Evolutionary conservation across 768 basidiomycete species (phyloP).

Genomic region (Lentinula sp.): DNA sequence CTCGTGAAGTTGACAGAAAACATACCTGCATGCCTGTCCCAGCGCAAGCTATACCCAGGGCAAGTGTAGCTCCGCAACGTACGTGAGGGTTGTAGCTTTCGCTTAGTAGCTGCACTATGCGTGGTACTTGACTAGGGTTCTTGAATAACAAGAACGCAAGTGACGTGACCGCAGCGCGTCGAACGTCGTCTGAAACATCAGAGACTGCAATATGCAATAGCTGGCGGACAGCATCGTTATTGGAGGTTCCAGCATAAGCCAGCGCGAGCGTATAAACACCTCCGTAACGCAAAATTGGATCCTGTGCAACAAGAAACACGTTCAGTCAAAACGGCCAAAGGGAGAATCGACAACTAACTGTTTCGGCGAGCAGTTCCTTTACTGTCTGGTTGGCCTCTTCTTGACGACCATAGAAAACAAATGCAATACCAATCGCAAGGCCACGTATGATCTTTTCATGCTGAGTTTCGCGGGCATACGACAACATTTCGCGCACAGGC

Average conservation of each 20-base stretch:
- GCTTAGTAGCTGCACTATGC: conserved; percentile 92
- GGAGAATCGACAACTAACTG: conserved; percentile 41
- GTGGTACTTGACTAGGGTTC: conserved; percentile 91
- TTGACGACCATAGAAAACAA: conserved; percentile 88
- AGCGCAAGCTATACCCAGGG: conserved; percentile 94
- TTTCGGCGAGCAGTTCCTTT: conserved; percentile 73
- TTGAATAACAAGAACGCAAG: conserved; percentile 97
- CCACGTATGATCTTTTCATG: conserved; percentile 99
- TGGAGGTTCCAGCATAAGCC: conserved; percentile 94
- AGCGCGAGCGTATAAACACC: conserved; percentile 96
- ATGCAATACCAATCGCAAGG: conserved; percentile 86
- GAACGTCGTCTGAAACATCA: conserved; percentile 96
- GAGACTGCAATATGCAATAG: conserved; percentile 96
- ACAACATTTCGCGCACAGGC: conserved; percentile 88
- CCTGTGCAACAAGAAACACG: conserved; percentile 41
- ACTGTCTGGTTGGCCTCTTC: conserved; percentile 89
- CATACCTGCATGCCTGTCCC: conserved; percentile 90
- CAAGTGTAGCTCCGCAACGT: conserved; percentile 92
- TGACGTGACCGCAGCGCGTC: conserved; percentile 92
- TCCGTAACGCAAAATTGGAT: conserved; percentile 94
- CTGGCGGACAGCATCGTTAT: conserved; percentile 88
- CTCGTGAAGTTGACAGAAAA: background rate
- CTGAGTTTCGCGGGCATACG: conserved; percentile 94
- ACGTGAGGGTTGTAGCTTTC: conserved; percentile 99
- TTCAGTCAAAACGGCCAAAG: background rate